Evolutionary conservation across 2,329 filamentous ascomycete genomes (phyloP), one percentile per base, ranked within the genome.

Genomic region (Aspergillus hiratsukae): DNA sequence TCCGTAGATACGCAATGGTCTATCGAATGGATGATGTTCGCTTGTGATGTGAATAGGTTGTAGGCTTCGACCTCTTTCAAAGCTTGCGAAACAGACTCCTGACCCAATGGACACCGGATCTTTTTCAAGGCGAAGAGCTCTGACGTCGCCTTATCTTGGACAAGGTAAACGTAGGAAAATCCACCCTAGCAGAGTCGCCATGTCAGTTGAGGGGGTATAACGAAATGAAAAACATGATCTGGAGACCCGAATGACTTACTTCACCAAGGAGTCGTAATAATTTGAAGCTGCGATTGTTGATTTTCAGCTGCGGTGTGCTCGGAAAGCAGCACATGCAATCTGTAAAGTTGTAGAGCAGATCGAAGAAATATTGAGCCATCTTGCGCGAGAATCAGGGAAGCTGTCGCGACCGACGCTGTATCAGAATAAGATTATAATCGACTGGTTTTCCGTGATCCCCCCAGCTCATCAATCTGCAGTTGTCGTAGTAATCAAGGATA

Each of bases 21-120:
- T 69, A 93, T 81, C 63, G 86, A 85, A 67, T 88, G 87, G 72
- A 97, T 96, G 74, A 97, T 94, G 75, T 91, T 91, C 9, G 87
- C 85, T 61, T 90, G 85, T 64, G 87, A 86, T 54, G 85, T 80
- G 78, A 99, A 99, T 58, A 97, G 85, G 63, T 87, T 87, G 80
- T 99, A 99, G 51, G 94, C 93, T 74, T 97, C 93, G 60, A 97
- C 94, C 79, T 99, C 94, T 74, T 93, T 93, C 82, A 97, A 88
- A 52, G 94, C 94, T 72, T 90, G 91, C 64, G 91, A 87, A 57
- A 99, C 93, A 27, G 91, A 96, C 80, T 99, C 94, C 75, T 94
- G 89, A 64, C 94, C 94, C 70, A 99, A 97, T 4, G 94, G 93
- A 80, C 94, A 99, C 71, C 93, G 88, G 75, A 99, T 99, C 83